A percentile compares a stretch with the other conserved stretches of the same genome.
Conservation (phyloP, 2,329 filamentous ascomycete genomes). For the Fusarium clavum region DNA sequence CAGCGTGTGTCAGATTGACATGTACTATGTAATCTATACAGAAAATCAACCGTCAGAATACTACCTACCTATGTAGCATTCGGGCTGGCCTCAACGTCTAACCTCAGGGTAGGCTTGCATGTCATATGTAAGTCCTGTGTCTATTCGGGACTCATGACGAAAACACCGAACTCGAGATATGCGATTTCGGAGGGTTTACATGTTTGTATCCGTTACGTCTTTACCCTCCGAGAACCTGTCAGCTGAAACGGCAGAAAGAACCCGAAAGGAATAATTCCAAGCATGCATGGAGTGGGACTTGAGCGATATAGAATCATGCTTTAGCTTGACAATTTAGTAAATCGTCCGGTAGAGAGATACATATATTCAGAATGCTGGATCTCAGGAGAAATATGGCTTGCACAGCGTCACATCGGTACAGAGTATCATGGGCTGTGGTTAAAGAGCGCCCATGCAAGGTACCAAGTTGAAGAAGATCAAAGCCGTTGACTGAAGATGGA, state of each 20-base stretch:
- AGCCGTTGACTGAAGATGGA: conserved; percentile 9
- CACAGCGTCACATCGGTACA: background rate
- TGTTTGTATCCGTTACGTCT: background rate
- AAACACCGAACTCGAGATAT: background rate
- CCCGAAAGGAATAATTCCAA: conserved; percentile 4
- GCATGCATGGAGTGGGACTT: conserved; percentile 26
- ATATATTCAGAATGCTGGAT: background rate
- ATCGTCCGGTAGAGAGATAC: background rate
- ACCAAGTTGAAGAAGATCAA: conserved; percentile 32
- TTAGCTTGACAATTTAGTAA: background rate
- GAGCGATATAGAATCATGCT: conserved; percentile 4
- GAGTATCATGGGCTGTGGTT: background rate
- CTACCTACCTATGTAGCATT: background rate
- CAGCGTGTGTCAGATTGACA: too few relatives aligned
- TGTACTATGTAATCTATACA: background rate
- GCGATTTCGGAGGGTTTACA: background rate
- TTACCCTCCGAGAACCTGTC: background rate
- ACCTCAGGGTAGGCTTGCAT: background rate
- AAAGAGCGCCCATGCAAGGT: conserved; percentile 8
- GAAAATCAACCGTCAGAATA: background rate
- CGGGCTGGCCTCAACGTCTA: background rate
- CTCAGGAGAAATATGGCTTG: background rate
- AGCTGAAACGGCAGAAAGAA: conserved; percentile 18
- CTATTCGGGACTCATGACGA: background rate
- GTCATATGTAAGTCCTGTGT: background rate